Percentiles rank a stretch among this genome's conserved stretches.
Evolutionary conservation across 148 eudicot species (phyloP).

Genomic region (Amaranthus hypochondriacus): DNA sequence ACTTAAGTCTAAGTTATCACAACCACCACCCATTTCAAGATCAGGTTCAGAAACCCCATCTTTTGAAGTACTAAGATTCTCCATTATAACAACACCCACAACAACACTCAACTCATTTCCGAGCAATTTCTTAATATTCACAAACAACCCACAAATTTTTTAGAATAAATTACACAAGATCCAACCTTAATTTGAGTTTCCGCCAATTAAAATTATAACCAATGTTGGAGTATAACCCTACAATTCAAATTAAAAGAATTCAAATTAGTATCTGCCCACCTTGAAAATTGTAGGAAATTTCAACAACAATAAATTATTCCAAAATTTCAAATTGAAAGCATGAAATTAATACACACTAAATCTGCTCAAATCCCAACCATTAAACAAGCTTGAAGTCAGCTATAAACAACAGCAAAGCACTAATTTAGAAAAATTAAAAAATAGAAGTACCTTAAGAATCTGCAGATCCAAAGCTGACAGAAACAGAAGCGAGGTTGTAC

Average conservation of each 20-base stretch:
- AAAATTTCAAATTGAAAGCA: not conserved
- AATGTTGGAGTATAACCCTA: constrained; percentile 25
- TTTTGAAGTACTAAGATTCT: constrained; percentile 24
- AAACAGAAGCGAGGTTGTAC: not conserved
- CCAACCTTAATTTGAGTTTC: constrained; percentile 22
- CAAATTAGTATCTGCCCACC: not conserved
- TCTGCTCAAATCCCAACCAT: constrained; percentile 19
- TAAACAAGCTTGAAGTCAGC: not conserved
- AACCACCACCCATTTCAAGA: constrained; percentile 49
- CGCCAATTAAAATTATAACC: constrained; percentile 1
- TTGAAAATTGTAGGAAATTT: constrained; percentile 11
- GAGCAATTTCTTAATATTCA: constrained; percentile 1
- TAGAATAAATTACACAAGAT: constrained; percentile 13
- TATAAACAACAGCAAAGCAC: not conserved
- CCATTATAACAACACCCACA: constrained; percentile 33
- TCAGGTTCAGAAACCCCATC: constrained; percentile 36
- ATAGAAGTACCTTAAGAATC: constrained; percentile 18
- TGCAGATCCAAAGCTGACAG: constrained; percentile 26
- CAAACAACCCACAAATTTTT: constrained; percentile 2
- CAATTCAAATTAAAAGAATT: constrained; percentile 7
- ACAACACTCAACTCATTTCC: constrained; percentile 14
- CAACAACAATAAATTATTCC: constrained; percentile 1
- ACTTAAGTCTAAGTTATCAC: constrained; percentile 18
- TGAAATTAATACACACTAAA: constrained; percentile 12
- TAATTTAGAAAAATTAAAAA: not conserved